Evolutionary conservation across 2,329 filamentous ascomycete species (phyloP).

Genomic region (Leptosphaerulina australis): DNA sequence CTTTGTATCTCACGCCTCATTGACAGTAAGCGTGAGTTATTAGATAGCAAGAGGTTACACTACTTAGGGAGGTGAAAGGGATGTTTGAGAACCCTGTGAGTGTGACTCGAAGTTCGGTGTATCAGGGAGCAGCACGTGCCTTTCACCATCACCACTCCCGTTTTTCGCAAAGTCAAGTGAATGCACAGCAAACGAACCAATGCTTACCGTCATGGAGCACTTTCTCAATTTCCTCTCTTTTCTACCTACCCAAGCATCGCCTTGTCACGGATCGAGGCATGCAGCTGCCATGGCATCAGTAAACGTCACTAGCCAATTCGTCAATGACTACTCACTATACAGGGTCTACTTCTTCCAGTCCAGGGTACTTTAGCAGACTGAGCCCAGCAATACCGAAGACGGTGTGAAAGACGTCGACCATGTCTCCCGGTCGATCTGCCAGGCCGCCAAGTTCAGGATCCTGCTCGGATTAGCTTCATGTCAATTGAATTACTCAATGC

Average conservation of each 20-base stretch:
- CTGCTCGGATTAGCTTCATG: conserved; percentile 40
- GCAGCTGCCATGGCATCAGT: conserved; percentile 38
- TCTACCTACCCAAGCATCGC: conserved; percentile 41
- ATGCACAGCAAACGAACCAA: background rate
- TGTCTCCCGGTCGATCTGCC: conserved; percentile 87
- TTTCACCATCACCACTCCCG: background rate
- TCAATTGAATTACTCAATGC: background rate
- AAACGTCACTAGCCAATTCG: background rate
- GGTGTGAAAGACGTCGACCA: conserved; percentile 98
- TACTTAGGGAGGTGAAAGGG: background rate
- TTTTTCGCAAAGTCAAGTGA: background rate
- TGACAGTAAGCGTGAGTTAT: conserved; percentile 63
- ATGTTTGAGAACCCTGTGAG: background rate
- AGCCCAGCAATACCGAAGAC: conserved; percentile 86
- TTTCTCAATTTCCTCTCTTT: background rate
- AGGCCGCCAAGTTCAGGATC: conserved; percentile 84
- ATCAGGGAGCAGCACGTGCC: background rate
- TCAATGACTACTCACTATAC: conserved; percentile 70
- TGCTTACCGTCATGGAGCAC: conserved; percentile 2
- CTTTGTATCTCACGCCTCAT: conserved; percentile 72
- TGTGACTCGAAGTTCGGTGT: background rate
- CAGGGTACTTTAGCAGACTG: conserved; percentile 79
- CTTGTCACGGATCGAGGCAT: conserved; percentile 50
- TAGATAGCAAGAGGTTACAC: conserved; percentile 68
- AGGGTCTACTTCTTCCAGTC: conserved; percentile 80